Conservation (phyloP, 257 asterid genomes). For the Solanum virginianum region DNA sequence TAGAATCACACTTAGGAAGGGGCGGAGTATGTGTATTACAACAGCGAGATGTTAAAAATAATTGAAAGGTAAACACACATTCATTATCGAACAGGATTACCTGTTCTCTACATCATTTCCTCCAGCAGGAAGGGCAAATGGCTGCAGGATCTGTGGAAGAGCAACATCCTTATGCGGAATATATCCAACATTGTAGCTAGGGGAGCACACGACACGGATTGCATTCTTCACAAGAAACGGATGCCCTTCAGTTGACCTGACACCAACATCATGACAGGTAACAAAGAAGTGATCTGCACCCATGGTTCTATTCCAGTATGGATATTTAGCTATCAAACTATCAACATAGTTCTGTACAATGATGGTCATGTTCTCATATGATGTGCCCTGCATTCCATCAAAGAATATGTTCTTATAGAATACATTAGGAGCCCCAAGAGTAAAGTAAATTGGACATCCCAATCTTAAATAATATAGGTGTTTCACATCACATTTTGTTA, state of each 20-base stretch:
- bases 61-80: neutral
- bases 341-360: slow-evolving; percentile 82
- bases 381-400: slow-evolving; percentile 64
- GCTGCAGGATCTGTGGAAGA: slow-evolving; percentile 94
- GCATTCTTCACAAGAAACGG: slow-evolving; percentile 84
- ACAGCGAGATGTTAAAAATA: neutral
- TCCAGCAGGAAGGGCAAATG: slow-evolving; percentile 95
- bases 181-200: slow-evolving; percentile 96
- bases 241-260: slow-evolving; percentile 98
- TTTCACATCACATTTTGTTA: neutral
- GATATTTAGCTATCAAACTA: slow-evolving; percentile 64
- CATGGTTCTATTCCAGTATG: slow-evolving; percentile 93
- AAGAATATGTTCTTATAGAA: neutral
- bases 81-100: slow-evolving; percentile 15
- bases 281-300: slow-evolving; percentile 98
- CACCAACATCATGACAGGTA: slow-evolving; percentile 99
- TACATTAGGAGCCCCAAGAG: neutral
- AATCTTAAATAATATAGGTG: neutral
- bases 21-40: neutral
- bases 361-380: slow-evolving; percentile 90
- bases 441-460: neutral
- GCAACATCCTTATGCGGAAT: slow-evolving; percentile 99
- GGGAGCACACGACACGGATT: slow-evolving; percentile 97
- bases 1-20: neutral
- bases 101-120: slow-evolving; percentile 92